These are phyloP conservation scores for Boletus speciosus DNA, from an alignment of 768 basidiomycete species.

Conservation along the genomic window DNA sequence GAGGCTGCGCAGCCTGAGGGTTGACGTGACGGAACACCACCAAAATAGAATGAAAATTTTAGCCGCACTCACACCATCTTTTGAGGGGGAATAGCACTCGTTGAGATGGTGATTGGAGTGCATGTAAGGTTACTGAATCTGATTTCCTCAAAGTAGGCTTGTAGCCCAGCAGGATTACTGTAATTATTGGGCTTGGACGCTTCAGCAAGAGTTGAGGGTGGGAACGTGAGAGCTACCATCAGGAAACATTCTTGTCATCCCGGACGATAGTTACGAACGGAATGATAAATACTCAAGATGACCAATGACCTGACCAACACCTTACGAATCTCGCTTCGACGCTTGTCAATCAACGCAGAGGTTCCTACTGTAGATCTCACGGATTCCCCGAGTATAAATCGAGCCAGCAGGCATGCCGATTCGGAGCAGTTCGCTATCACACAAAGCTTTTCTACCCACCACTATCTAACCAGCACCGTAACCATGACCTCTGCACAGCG, in stretches of 20 bases:
- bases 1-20: too few species aligned
- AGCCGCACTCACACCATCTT: neutral
- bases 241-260: neutral
- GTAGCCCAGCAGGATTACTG: too few species aligned
- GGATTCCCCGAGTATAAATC: neutral
- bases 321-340: neutral
- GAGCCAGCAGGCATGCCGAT: neutral
- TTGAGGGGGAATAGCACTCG: neutral
- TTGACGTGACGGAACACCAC: too few species aligned
- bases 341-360: neutral
- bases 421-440: neutral
- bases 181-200: too few species aligned
- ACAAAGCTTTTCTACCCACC: neutral
- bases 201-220: neutral
- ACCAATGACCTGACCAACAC: neutral
- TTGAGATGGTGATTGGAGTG: neutral
- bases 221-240: neutral
- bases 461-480: neutral
- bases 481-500: slow-evolving; percentile 1
- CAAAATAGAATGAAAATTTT: neutral
- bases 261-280: neutral
- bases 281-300: neutral
- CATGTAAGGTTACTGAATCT: neutral
- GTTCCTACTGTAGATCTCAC: neutral
- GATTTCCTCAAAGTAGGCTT: too few species aligned